phyloP scores from a whole-genome alignment of 2,329 filamentous ascomycete genomes.

The Fusarium beomiforme region DNA sequence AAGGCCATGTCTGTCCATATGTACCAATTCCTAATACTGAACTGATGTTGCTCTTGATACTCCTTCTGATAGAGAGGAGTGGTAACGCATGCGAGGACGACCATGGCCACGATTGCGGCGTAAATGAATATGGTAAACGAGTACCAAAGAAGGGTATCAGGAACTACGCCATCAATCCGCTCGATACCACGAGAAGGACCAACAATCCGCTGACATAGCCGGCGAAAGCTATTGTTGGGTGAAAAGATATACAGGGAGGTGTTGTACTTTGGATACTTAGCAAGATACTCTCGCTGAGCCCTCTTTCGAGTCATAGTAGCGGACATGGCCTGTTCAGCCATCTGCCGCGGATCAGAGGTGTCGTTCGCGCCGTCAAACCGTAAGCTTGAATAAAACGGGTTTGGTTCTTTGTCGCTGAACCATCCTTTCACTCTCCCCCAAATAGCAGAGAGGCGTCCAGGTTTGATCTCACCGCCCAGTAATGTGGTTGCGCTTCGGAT shows the following conservation, averaged over 20 bases:
- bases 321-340: constrained; percentile 90
- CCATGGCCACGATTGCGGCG: constrained; percentile 94
- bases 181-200: constrained; percentile 89
- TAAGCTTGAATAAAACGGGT: constrained; percentile 89
- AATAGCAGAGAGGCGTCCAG: constrained; percentile 67
- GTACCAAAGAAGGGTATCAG: constrained; percentile 92
- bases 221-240: constrained; percentile 80
- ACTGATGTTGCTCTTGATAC: constrained; percentile 73
- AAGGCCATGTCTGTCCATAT: constrained; percentile 94
- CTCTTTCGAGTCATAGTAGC: constrained; percentile 84
- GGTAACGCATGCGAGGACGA: constrained; percentile 92
- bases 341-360: constrained; percentile 81
- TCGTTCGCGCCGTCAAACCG: constrained; percentile 78
- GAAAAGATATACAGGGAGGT: constrained; percentile 89
- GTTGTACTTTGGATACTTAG: constrained; percentile 90
- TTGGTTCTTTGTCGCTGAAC: constrained; percentile 78
- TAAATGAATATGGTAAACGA: constrained; percentile 94
- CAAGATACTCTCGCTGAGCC: constrained; percentile 90
- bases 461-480: constrained; percentile 58
- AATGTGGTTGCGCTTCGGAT: constrained; percentile 48
- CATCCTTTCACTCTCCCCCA: constrained; percentile 69
- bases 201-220: constrained; percentile 87
- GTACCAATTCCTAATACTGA: constrained; percentile 84
- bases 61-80: constrained; percentile 94
- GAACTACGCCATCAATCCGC: constrained; percentile 88